Conservation (phyloP, 2,329 filamentous ascomycete genomes). For the Ustulina deusta region DNA sequence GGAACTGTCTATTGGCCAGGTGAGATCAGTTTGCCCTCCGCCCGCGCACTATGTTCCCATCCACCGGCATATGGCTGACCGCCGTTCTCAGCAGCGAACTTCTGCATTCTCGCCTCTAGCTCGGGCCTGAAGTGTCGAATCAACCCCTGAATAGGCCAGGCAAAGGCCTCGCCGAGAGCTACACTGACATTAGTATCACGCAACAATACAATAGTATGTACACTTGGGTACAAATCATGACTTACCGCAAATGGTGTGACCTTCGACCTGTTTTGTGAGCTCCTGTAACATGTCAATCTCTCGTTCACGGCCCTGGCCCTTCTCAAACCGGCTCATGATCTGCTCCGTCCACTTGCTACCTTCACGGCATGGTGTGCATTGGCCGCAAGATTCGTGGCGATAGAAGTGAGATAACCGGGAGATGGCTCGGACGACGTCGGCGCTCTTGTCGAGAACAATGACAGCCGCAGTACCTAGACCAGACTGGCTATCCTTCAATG, state of each 20-base stretch:
- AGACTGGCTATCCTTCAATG: conserved; percentile 96
- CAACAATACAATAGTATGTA: conserved; percentile 1
- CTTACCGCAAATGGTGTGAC: conserved; percentile 96
- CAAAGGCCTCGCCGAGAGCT: conserved; percentile 96
- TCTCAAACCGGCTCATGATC: conserved; percentile 97
- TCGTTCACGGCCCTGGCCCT: conserved; percentile 85
- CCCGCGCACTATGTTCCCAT: conserved; percentile 80
- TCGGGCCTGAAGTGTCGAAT: conserved; percentile 98
- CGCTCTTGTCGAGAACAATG: conserved; percentile 99
- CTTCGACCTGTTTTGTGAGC: conserved; percentile 98
- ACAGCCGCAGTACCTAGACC: conserved; percentile 97
- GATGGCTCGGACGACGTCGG: conserved; percentile 95
- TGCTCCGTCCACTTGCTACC: conserved; percentile 99
- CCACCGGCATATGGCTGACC: conserved; percentile 85
- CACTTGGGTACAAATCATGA: conserved; percentile 39
- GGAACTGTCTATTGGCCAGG: conserved; percentile 80
- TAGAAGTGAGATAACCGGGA: conserved; percentile 95
- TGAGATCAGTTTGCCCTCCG: conserved; percentile 85
- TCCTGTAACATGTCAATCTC: conserved; percentile 99
- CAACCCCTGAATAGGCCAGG: conserved; percentile 97
- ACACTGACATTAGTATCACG: conserved; percentile 47
- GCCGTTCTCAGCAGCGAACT: conserved; percentile 79
- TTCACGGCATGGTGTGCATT: conserved; percentile 99
- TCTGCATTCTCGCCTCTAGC: conserved; percentile 88
- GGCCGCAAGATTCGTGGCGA: conserved; percentile 96